phyloP scores from a whole-genome alignment of 2,329 filamentous ascomycete genomes.

The Exophiala oligosperma region DNA sequence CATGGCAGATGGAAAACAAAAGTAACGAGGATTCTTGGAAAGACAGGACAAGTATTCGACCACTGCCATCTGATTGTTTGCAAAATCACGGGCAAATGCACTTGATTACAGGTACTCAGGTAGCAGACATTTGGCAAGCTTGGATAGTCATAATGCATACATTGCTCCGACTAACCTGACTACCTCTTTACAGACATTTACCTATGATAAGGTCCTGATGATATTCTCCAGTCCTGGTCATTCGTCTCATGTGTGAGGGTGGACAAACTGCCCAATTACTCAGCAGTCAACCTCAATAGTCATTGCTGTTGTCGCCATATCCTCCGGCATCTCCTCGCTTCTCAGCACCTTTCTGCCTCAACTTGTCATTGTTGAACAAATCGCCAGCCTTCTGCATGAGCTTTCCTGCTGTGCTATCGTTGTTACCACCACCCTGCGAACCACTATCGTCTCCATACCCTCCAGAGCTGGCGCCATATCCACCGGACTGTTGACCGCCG shows the following conservation, averaged over 20 bases:
- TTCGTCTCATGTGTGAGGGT: too few species aligned
- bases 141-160: too few species aligned
- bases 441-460: constrained; percentile 14
- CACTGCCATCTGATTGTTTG: too few species aligned
- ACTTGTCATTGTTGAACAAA: constrained; percentile 29
- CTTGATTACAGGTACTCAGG: too few species aligned
- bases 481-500: constrained; percentile 17
- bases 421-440: constrained; percentile 10
- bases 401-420: constrained; percentile 32
- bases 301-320: constrained; percentile 16
- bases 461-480: constrained; percentile 19
- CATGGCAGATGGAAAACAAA: background rate
- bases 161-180: too few species aligned
- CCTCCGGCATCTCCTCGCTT: constrained; percentile 30
- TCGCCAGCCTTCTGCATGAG: constrained; percentile 33
- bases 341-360: constrained; percentile 28
- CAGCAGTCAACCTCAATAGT: background rate
- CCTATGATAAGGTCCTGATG: too few species aligned
- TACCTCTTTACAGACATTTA: too few species aligned
- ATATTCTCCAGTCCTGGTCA: too few species aligned
- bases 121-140: too few species aligned
- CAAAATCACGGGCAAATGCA: too few species aligned
- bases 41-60: background rate
- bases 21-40: background rate
- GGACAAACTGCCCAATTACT: too few species aligned